A percentile compares a stretch with the other conserved stretches of the same genome.
Conservation (phyloP, 805 yeast genomes). For the Wickerhamiella musiphila region DNA sequence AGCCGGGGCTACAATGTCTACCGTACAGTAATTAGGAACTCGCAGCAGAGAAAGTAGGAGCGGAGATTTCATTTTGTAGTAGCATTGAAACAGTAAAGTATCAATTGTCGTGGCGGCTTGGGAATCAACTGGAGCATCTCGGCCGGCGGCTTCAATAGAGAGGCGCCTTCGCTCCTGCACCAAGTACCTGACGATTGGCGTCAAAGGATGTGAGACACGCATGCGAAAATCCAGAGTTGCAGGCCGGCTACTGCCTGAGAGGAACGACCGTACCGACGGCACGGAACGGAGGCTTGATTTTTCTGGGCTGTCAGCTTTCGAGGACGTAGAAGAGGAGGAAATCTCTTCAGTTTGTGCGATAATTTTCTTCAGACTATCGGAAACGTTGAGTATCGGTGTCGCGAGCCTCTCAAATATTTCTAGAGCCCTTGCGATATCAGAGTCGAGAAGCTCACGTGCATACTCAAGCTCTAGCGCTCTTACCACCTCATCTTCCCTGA, state of each 20-base stretch:
- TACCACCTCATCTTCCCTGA: slow-evolving; percentile 1
- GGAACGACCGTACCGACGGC: too few species aligned
- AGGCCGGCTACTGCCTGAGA: too few species aligned
- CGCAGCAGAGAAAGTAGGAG: slow-evolving; percentile 73
- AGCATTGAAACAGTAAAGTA: slow-evolving; percentile 60
- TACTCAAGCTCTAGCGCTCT: slow-evolving; percentile 5
- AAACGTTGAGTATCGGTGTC: slow-evolving; percentile 1
- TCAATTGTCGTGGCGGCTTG: slow-evolving; percentile 38
- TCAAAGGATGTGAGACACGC: not conserved
- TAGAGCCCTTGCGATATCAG: slow-evolving; percentile 8
- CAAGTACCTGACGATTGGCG: not conserved
- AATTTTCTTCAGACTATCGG: not conserved
- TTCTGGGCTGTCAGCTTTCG: not conserved
- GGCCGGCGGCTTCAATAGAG: not conserved
- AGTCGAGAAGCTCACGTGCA: slow-evolving; percentile 5
- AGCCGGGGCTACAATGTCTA: too few species aligned
- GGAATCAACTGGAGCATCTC: slow-evolving; percentile 2
- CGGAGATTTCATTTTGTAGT: slow-evolving; percentile 47
- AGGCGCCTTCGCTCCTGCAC: slow-evolving; percentile 5
- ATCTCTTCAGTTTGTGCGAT: not conserved
- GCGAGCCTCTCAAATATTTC: slow-evolving; percentile 7
- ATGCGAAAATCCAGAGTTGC: too few species aligned
- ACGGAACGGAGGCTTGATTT: too few species aligned
- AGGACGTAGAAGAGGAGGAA: not conserved
- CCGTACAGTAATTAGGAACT: slow-evolving; percentile 54